Percentiles rank a stretch among this genome's conserved stretches.
These are phyloP conservation scores for Spizellomyces punctatus DNA, from an alignment of 192 early-diverging fungal species.

Conservation along the genomic window DNA sequence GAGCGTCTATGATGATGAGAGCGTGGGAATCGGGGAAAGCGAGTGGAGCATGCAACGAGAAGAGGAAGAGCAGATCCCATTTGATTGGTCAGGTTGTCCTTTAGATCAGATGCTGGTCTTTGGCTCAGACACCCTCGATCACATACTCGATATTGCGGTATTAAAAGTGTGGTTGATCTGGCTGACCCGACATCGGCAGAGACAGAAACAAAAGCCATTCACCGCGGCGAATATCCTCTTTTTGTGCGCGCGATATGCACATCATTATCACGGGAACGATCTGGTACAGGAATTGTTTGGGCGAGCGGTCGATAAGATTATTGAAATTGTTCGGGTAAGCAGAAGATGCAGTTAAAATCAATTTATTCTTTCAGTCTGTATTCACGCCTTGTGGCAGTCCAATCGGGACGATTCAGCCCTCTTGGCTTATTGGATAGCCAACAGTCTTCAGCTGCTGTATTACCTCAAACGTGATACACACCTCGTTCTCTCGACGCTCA, in stretches of 20 bases:
- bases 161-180: conserved; percentile 58
- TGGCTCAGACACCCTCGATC: conserved; percentile 67
- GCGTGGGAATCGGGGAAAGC: conserved; percentile 1
- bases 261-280: conserved; percentile 74
- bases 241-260: conserved; percentile 85
- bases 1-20: conserved; percentile 21
- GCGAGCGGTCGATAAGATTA: conserved; percentile 59
- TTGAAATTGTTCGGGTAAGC: conserved; percentile 55
- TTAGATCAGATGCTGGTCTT: conserved; percentile 98
- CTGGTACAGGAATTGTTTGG: conserved; percentile 71
- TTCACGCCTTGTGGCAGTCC: conserved; percentile 29
- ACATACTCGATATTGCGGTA: conserved; percentile 75
- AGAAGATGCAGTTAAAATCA: conserved; percentile 1
- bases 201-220: conserved; percentile 44
- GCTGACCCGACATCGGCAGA: conserved; percentile 31
- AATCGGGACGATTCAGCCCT: conserved; percentile 58
- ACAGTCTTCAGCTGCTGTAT: conserved; percentile 79
- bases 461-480: conserved; percentile 86
- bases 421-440: conserved; percentile 84
- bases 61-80: conserved; percentile 27
- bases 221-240: conserved; percentile 88
- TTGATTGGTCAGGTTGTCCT: conserved; percentile 80
- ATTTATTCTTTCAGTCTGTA: neutral
- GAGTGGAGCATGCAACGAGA: neutral
- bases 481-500: conserved; percentile 67